Conservation (phyloP, 1,139 yeast genomes). For the Debaryomyces sp. region DNA sequence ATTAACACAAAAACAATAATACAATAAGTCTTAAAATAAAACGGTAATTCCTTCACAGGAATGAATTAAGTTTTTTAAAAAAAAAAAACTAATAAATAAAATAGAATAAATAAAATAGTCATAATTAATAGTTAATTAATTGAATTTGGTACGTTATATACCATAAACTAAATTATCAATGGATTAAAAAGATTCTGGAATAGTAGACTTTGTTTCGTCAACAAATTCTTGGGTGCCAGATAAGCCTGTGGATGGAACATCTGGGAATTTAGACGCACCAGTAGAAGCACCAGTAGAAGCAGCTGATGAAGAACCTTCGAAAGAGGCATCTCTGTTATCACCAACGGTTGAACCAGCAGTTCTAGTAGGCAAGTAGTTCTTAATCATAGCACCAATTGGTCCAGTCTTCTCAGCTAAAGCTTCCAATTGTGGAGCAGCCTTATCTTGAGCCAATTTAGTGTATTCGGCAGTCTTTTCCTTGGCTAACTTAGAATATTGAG, state of each 20-base stretch:
- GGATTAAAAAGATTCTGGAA: slow-evolving; percentile 3
- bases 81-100: slow-evolving; percentile 1
- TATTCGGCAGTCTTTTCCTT: slow-evolving; percentile 58
- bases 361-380: slow-evolving; percentile 66
- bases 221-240: slow-evolving; percentile 29
- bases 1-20: not conserved
- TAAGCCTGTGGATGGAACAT: slow-evolving; percentile 44
- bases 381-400: slow-evolving; percentile 60
- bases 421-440: slow-evolving; percentile 51
- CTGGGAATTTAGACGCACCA: slow-evolving; percentile 45
- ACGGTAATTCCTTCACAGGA: not conserved
- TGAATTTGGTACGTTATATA: not conserved
- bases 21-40: not conserved
- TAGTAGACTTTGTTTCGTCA: slow-evolving; percentile 20
- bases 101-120: not conserved
- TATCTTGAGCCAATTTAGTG: slow-evolving; percentile 53
- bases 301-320: slow-evolving; percentile 16
- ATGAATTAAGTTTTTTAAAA: not conserved
- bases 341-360: slow-evolving; percentile 75
- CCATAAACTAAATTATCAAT: not conserved
- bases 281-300: slow-evolving; percentile 30
- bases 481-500: slow-evolving; percentile 56
- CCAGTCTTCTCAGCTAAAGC: slow-evolving; percentile 58
- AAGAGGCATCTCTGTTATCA: slow-evolving; percentile 35
- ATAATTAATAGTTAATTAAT: not conserved